Conservation (phyloP, 108 stramenopile species). For the Pseudonitzschia delicatissima region DNA sequence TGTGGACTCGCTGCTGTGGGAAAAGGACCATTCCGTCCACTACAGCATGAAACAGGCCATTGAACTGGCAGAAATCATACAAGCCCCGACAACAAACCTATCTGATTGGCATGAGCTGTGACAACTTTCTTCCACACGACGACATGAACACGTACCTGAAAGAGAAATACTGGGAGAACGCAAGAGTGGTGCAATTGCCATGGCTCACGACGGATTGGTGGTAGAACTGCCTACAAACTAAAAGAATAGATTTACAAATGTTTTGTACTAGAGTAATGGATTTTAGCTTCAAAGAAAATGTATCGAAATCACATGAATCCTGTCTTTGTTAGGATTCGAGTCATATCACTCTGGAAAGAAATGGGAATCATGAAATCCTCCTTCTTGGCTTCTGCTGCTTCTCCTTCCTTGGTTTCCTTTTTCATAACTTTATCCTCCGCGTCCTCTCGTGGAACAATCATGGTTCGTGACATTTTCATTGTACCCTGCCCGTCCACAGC, state of each 20-base stretch:
- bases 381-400: constrained; percentile 10
- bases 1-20: constrained; percentile 57
- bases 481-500: constrained; percentile 90
- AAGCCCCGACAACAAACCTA: constrained; percentile 52
- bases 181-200: constrained; percentile 13
- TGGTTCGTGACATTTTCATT: constrained; percentile 71
- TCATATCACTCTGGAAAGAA: constrained; percentile 83
- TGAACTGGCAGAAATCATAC: constrained; percentile 40
- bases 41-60: constrained; percentile 67
- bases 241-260: no score
- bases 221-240: constrained; percentile 25
- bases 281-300: no score
- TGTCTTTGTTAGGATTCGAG: constrained; percentile 77
- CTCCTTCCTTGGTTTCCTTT: constrained; percentile 12
- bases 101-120: constrained; percentile 87
- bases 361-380: constrained; percentile 89
- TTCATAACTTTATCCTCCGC: background rate
- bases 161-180: constrained; percentile 23
- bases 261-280: no score
- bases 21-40: constrained; percentile 56
- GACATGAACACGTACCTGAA: constrained; percentile 64
- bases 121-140: constrained; percentile 72
- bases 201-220: constrained; percentile 70
- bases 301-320: constrained; percentile 75
- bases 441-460: constrained; percentile 48